Conservation (phyloP, 2,329 filamentous ascomycete species). For the Meredithiella fracta region DNA sequence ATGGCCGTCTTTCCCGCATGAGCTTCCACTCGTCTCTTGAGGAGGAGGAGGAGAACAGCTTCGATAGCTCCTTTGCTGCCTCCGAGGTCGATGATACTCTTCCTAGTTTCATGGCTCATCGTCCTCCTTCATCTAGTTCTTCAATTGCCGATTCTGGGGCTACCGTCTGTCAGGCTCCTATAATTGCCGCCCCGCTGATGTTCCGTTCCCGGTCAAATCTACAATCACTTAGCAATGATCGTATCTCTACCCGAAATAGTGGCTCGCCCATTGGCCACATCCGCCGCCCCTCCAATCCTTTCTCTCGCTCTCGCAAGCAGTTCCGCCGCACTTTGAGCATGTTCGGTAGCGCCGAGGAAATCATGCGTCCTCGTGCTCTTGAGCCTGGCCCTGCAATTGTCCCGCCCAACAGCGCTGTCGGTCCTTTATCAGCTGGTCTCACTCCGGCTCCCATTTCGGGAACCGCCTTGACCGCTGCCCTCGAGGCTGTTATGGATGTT, state of each 20-base stretch:
- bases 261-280: constrained; percentile 62
- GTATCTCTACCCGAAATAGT: constrained; percentile 9
- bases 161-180: background rate
- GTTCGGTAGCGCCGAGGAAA: constrained; percentile 83
- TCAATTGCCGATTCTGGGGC: background rate
- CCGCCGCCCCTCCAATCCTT: constrained; percentile 56
- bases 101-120: constrained; percentile 39
- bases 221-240: constrained; percentile 7
- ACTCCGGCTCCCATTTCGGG: constrained; percentile 7
- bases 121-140: constrained; percentile 30
- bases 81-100: constrained; percentile 8
- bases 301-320: constrained; percentile 66
- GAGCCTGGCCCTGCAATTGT: constrained; percentile 24
- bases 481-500: constrained; percentile 61
- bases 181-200: constrained; percentile 43
- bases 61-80: constrained; percentile 9
- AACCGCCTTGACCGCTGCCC: constrained; percentile 28
- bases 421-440: background rate
- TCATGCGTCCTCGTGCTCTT: constrained; percentile 53
- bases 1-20: constrained; percentile 19
- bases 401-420: constrained; percentile 4
- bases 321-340: constrained; percentile 90
- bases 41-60: constrained; percentile 10
- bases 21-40: constrained; percentile 26
- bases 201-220: constrained; percentile 22